A percentile compares a stretch with the other conserved stretches of the same genome.
Evolutionary conservation across 225 moss, liverwort and hornwort genomes (phyloP).

Genomic region (Pleurozium schreberi): DNA sequence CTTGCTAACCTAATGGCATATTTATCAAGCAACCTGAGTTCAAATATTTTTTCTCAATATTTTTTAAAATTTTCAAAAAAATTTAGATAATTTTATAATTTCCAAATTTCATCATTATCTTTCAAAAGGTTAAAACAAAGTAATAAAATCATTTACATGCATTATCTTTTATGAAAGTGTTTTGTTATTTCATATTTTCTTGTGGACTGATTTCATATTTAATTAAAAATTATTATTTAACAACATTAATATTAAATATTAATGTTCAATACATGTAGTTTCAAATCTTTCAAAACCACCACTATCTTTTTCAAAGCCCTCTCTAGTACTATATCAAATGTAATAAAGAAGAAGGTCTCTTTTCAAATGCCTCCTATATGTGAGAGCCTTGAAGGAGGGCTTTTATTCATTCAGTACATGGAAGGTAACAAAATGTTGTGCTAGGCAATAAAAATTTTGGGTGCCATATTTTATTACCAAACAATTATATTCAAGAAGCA

Average conservation of each 20-base stretch:
- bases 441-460: not conserved
- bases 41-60: not conserved
- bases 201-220: too few species aligned
- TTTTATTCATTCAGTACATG: fast-evolving
- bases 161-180: fast-evolving
- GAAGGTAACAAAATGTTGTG: fast-evolving
- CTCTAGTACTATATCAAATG: not conserved
- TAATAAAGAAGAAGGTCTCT: fast-evolving
- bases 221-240: too few species aligned
- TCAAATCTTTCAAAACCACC: not conserved
- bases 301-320: not conserved
- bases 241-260: not conserved
- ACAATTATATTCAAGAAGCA: fast-evolving
- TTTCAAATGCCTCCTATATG: fast-evolving
- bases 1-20: not conserved
- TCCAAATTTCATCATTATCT: too few species aligned
- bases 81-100: not conserved
- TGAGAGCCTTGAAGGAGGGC: too few species aligned
- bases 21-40: not conserved
- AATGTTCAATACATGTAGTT: not conserved
- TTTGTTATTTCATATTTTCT: not conserved
- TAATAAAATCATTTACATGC: not conserved
- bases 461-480: not conserved
- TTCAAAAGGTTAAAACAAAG: not conserved
- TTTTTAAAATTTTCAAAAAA: too few species aligned